Base-by-base conservation (phyloP, 2,329 filamentous ascomycete genomes). In the Cordyceps pruinosa region DNA sequence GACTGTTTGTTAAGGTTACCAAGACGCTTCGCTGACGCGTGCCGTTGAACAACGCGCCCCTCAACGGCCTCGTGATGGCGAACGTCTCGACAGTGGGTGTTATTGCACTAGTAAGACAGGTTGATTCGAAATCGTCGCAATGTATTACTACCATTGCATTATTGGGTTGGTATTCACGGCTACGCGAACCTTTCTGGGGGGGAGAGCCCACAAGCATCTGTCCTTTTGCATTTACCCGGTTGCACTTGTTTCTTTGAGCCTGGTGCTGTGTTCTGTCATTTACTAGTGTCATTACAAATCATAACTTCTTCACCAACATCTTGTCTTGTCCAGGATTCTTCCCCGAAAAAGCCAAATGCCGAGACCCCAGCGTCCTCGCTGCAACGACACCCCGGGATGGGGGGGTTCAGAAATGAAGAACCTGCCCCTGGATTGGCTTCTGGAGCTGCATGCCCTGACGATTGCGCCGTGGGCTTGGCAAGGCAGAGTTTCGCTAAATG, bases 1-100 rank as follows among this genome's bases (percentile, higher is more conserved):
- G 77, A 61, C 66, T 85, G 49, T 70, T 84, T 41, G 77, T 83
- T 52, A 80, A 73, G 58, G 73, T 84, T 32, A 70, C 75, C 44
- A 84, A 83, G 69, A 68, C 65, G 12, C 62, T 78, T 47, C 68
- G 66, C 8, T 50, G 23, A 57, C 21, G 13, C 28, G n/a, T 21
- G 19, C 10, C n/a, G 2, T 10, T 7, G 28, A 47, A 10, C 19
- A 10, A 7, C 12, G 19, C 2, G 45, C 26, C n/a, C n/a, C 10
- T 34, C 26, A 5, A 3, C 4, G 21, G 3, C 21, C 9, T 28
- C 41, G 23, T 45, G 23, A 28, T 35, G 34, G 34, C 7, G 8
- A 35, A n/a, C n/a, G n/a, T n/a, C n/a, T n/a, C n/a, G n/a, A n/a
- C n/a, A n/a, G n/a, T n/a, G n/a, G n/a, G n/a, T 15, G 6, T 12